phyloP scores from a whole-genome alignment of 345 rosid genomes.

The thale cress (Arabidopsis thaliana) region TAIR10.1 NC_003076.8:13865501-13866000 shows the following conservation, averaged over 20 bases:
- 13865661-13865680: conserved; percentile 80
- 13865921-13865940: conserved; percentile 24
- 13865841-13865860: conserved; percentile 7
- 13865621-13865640: conserved; percentile 64
- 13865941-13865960: conserved; percentile 32
- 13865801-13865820: conserved; percentile 11
- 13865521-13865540: conserved; percentile 23
- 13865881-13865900: conserved; percentile 56
- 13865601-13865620: conserved; percentile 63
- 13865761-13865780: conserved; percentile 50
- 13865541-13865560: conserved; percentile 49
- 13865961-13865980: conserved; percentile 36
- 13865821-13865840: neutral
- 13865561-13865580: conserved; percentile 73
- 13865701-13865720: conserved; percentile 70
- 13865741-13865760: conserved; percentile 45
- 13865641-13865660: conserved; percentile 60
- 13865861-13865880: conserved; percentile 24
- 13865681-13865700: conserved; percentile 78
- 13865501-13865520: neutral
- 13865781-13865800: conserved; percentile 32
- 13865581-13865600: conserved; percentile 53
- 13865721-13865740: conserved; percentile 42
- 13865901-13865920: conserved; percentile 60
- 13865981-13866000: conserved; percentile 30